Evolutionary conservation across 2,329 filamentous ascomycete genomes (phyloP).

Genomic region (Teratosphaeria zuluensis): DNA sequence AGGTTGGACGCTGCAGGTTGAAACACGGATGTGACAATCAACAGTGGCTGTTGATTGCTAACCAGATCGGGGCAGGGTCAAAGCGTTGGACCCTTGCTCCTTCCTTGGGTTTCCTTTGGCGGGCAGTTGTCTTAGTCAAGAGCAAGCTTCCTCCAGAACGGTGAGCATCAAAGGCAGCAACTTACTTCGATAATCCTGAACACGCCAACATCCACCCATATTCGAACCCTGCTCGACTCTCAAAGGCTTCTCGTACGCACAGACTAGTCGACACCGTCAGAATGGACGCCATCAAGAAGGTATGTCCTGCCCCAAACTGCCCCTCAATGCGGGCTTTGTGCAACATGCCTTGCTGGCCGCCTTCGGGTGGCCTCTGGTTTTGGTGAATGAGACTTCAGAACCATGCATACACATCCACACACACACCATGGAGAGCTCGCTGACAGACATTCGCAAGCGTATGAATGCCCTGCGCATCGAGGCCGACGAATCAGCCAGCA

Average conservation of each 20-base stretch:
- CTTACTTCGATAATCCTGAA: neutral
- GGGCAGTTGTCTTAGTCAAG: neutral
- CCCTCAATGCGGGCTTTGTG: slow-evolving; percentile 12
- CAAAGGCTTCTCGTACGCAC: neutral
- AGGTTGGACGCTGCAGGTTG: neutral
- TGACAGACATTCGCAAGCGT: slow-evolving; percentile 51
- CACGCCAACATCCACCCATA: neutral
- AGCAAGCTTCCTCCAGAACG: neutral
- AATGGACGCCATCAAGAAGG: slow-evolving; percentile 37
- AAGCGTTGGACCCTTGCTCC: slow-evolving; percentile 3
- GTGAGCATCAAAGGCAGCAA: neutral
- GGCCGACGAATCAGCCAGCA: slow-evolving; percentile 71
- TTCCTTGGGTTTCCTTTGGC: neutral
- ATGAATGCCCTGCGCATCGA: slow-evolving; percentile 91
- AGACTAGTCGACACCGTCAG: slow-evolving; percentile 7
- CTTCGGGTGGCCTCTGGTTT: neutral
- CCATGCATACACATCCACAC: neutral
- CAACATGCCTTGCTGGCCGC: neutral
- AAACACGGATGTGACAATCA: neutral
- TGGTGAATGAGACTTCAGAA: neutral
- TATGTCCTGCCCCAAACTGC: slow-evolving; percentile 20
- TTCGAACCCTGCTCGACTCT: neutral
- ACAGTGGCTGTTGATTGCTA: slow-evolving; percentile 1
- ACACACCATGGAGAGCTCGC: neutral
- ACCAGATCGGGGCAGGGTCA: neutral